phyloP scores from a whole-genome alignment of 768 basidiomycete genomes.

The Serendipita sp. region DNA sequence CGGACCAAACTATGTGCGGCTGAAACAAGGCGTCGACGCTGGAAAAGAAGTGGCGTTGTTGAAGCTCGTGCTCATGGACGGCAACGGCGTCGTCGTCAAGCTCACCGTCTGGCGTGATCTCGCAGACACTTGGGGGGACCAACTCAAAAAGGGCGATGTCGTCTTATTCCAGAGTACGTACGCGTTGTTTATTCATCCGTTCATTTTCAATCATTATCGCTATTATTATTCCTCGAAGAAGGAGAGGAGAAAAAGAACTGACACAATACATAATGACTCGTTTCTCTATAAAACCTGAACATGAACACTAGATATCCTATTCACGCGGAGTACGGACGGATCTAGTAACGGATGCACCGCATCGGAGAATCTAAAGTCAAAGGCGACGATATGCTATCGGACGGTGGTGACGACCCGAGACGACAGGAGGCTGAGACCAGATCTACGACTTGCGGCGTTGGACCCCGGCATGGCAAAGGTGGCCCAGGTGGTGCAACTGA shows the following conservation, averaged over 20 bases:
- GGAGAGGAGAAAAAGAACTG: conserved; percentile 31
- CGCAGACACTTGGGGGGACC: conserved; percentile 56
- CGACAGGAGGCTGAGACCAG: conserved; percentile 50
- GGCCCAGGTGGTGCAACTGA: conserved; percentile 29
- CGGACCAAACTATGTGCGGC: conserved; percentile 49
- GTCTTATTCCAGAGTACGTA: conserved; percentile 51
- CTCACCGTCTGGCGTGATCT: conserved; percentile 66
- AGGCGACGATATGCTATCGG: conserved; percentile 57
- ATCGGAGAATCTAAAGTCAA: conserved; percentile 49
- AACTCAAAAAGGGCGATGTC: conserved; percentile 43
- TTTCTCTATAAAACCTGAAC: background rate
- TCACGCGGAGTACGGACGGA: conserved; percentile 4
- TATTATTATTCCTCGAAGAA: conserved; percentile 26
- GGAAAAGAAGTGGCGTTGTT: conserved; percentile 55
- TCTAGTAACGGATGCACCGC: conserved; percentile 41
- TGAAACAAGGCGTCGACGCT: conserved; percentile 54
- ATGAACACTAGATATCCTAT: background rate
- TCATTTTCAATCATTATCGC: conserved; percentile 13
- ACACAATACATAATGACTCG: conserved; percentile 11
- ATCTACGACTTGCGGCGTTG: conserved; percentile 52
- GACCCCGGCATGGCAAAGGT: conserved; percentile 58
- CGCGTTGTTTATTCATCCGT: conserved; percentile 6
- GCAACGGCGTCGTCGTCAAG: conserved; percentile 50
- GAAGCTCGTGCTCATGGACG: conserved; percentile 59
- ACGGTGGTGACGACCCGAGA: conserved; percentile 50